phyloP scores from a whole-genome alignment of 345 rosid genomes.

The Aurinia saxatilis region DNA sequence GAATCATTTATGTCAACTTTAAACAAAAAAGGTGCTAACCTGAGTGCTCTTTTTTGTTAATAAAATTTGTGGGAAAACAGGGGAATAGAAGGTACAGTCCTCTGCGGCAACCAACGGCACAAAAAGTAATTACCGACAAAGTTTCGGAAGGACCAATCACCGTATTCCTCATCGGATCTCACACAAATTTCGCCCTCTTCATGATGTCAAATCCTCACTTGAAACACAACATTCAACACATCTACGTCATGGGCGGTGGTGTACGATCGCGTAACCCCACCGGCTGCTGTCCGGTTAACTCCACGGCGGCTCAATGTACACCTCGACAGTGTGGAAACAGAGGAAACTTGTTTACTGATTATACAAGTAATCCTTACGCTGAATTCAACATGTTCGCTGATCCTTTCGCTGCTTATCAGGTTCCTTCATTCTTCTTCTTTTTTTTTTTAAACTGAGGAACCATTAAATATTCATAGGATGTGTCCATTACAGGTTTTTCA shows the following conservation, averaged over 20 bases:
- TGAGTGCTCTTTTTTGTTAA: too few species aligned
- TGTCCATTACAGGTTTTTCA: slow-evolving; percentile 55
- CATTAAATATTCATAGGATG: background rate
- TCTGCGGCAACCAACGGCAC: slow-evolving; percentile 67
- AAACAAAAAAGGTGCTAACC: too few species aligned
- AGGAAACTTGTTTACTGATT: slow-evolving; percentile 71
- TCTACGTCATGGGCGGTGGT: slow-evolving; percentile 87
- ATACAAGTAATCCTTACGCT: slow-evolving; percentile 70
- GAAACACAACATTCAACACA: slow-evolving; percentile 65
- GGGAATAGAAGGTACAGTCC: slow-evolving; percentile 76
- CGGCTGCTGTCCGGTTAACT: slow-evolving; percentile 53
- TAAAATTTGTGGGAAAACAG: slow-evolving; percentile 29
- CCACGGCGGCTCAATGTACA: slow-evolving; percentile 41
- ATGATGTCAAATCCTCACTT: slow-evolving; percentile 72
- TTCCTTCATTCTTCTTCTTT: background rate
- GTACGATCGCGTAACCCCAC: slow-evolving; percentile 59
- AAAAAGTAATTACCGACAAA: slow-evolving; percentile 63
- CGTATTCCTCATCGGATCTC: slow-evolving; percentile 52
- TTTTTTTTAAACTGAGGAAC: too few species aligned
- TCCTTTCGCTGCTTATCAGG: slow-evolving; percentile 93
- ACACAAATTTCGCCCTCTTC: slow-evolving; percentile 70
- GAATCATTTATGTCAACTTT: too few species aligned
- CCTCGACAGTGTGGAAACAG: slow-evolving; percentile 54
- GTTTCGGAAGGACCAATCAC: slow-evolving; percentile 67
- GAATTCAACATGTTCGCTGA: slow-evolving; percentile 83